Evolutionary conservation across 2,329 filamentous ascomycete genomes (phyloP), one percentile per base, ranked within the genome.

Genomic region (Coleophoma crateriformis): DNA sequence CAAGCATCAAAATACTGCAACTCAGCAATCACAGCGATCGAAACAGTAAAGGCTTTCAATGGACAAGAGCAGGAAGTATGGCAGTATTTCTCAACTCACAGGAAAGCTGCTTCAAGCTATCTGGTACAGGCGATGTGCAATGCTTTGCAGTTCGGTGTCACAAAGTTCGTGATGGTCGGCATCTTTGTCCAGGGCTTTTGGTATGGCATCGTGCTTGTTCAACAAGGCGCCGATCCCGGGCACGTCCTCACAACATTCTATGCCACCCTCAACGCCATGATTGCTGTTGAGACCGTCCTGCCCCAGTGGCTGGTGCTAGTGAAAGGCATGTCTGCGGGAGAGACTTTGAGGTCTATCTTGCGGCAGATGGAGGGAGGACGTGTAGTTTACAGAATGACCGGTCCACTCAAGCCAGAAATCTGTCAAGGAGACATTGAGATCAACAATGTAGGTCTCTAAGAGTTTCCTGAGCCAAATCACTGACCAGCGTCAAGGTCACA

Each of bases 151-250:
- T 82, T 88, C 61, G 84, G 84, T 0, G 79, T 87, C 44, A 76
- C 88, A 46, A 84, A 85, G 43, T 80, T 95, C 57, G 83, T 90
- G 71, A 83, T 86, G 32, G 78, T 90, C 3, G 76, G 75, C 2
- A 83, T 96, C 64, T 96, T 97, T 57, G 85, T 95, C 0, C 79
- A 90, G 50, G 91, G 90, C 0, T 96, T 97, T 61, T 96, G 88
- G 81, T 95, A 91, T 58, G 91, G 90, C 0, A 79, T 85, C 27
- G 71, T 79, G 1, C 75, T 96, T 2, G 82, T 94, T 10, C 72
- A 75, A 10, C 68, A 77, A 1, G 65, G 74, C 1, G 69, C 81
- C 12, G 74, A 72, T 11, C 71, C 88, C 0, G 87, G 85, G 0
- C 73, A 85, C 49, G 80, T 95, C 3, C 67, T 96, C 41, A 94